Percentiles rank a stretch among this genome's conserved stretches.
These are phyloP conservation scores for Hypoxylon sp. DNA, from an alignment of 2,329 filamentous ascomycete species.

Conservation along the genomic window DNA sequence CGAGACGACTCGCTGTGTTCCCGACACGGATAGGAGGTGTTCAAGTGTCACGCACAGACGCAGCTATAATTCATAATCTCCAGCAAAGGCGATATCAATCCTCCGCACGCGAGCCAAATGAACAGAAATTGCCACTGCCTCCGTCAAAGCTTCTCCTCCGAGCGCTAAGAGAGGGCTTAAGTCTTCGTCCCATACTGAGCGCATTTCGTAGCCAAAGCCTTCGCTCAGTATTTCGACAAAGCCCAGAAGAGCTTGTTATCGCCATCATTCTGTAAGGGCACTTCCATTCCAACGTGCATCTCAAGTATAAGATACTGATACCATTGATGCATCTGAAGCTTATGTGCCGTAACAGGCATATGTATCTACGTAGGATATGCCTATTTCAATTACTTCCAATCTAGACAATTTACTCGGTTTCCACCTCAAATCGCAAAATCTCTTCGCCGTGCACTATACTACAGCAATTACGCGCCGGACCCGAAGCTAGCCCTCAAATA, in stretches of 20 bases:
- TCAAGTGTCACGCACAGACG: conserved; percentile 25
- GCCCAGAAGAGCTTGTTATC: conserved; percentile 61
- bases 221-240: conserved; percentile 58
- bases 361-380: conserved; percentile 59
- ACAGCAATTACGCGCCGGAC: conserved; percentile 82
- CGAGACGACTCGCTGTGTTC: conserved; percentile 24
- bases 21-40: conserved; percentile 21
- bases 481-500: conserved; percentile 84
- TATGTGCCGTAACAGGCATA: conserved; percentile 55
- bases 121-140: conserved; percentile 49
- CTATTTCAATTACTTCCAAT: conserved; percentile 71
- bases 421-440: conserved; percentile 82
- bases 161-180: conserved; percentile 55
- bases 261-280: conserved; percentile 60
- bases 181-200: conserved; percentile 56
- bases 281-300: background rate
- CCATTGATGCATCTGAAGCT: conserved; percentile 50
- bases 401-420: conserved; percentile 69
- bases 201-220: conserved; percentile 59
- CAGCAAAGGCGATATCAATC: conserved; percentile 52
- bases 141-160: conserved; percentile 50
- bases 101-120: conserved; percentile 42
- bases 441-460: conserved; percentile 88
- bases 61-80: conserved; percentile 28
- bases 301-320: conserved; percentile 44